Evolutionary conservation across 2,329 filamentous ascomycete genomes (phyloP).

Genomic region (Emmonsiellopsis sp.): DNA sequence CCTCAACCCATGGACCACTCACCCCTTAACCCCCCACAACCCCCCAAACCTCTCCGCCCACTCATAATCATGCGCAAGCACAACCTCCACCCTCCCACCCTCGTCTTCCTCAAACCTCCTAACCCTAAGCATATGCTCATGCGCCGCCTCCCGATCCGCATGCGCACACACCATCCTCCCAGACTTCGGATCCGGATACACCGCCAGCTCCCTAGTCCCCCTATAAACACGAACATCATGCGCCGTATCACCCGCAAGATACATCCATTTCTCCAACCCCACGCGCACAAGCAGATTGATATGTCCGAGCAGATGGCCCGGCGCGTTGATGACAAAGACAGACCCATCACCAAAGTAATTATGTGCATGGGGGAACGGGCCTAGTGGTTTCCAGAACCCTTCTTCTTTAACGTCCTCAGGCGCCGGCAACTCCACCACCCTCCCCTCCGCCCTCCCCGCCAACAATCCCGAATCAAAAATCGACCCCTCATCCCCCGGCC

Average conservation of each 20-base stretch:
- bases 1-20: too few species aligned
- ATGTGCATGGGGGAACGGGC: slow-evolving; percentile 22
- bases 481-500: slow-evolving; percentile 15
- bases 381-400: slow-evolving; percentile 13
- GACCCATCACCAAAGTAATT: slow-evolving; percentile 50
- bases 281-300: slow-evolving; percentile 15
- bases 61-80: slow-evolving; percentile 4
- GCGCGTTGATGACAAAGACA: slow-evolving; percentile 45
- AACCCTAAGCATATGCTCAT: slow-evolving; percentile 2
- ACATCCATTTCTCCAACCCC: slow-evolving; percentile 2
- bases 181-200: slow-evolving; percentile 3
- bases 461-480: slow-evolving; percentile 12
- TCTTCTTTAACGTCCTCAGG: neutral
- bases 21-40: too few species aligned
- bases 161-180: slow-evolving; percentile 2
- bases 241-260: slow-evolving; percentile 4
- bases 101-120: slow-evolving; percentile 1
- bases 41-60: slow-evolving; percentile 1
- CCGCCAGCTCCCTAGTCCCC: slow-evolving; percentile 1
- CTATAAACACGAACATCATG: slow-evolving; percentile 6
- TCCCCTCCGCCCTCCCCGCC: slow-evolving; percentile 10
- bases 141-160: slow-evolving; percentile 4
- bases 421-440: slow-evolving; percentile 15
- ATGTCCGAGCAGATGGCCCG: slow-evolving; percentile 19
- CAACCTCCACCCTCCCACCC: slow-evolving; percentile 2